Base-by-base conservation (phyloP, 148 eudicot genomes). In the Rhododendron griersonianum region DNA sequence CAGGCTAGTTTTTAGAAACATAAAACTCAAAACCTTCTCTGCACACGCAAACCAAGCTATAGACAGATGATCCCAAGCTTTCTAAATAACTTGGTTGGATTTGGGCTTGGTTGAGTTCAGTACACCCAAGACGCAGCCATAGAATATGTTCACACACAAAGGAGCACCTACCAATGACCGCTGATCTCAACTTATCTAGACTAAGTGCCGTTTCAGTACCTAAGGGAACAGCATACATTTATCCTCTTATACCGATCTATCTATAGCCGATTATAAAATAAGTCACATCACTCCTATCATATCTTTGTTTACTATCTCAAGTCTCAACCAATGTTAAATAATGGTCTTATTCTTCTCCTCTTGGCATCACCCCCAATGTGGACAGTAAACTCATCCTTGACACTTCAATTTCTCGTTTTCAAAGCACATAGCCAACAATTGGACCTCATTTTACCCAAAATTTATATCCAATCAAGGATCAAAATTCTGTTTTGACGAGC, bases 121-220 rank as follows among this genome's bases (percentile, higher is more conserved):
- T 51, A 25, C 82, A 15, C 37, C 82, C 59, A 48, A 79, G 59
- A 79, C 28, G 59, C 82, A 79, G 23, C 61, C 82, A 78, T 21
- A 44, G 11, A 45, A 21, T 41, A 73, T 73, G 14, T 5, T 13
- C 21, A 30, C 44, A 73, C 41, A 28, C 15, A 67, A 67, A 67
- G 13, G 74, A 41, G 18, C 41, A 73, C 41, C 78, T 30, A 28
- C 75, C 75, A 69, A 30, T 28, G 35, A 69, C 75, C 37, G 16
- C 33, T 11, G 37, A 69, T 69, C 75, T 69, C 75, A 69, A 69
- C 39, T 28, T 13, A 69, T 61, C n/a, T 61, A 23, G 25, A 28
- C 37, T 6, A 28, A 11, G 5, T 13, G 16, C 37, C 30, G 73
- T 65, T 25, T 25, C 73, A 21, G 73, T 28, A 21, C 73, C 73